Base-by-base conservation (phyloP, 139 green algal genomes). In the Micromonas pusilla region DNA sequence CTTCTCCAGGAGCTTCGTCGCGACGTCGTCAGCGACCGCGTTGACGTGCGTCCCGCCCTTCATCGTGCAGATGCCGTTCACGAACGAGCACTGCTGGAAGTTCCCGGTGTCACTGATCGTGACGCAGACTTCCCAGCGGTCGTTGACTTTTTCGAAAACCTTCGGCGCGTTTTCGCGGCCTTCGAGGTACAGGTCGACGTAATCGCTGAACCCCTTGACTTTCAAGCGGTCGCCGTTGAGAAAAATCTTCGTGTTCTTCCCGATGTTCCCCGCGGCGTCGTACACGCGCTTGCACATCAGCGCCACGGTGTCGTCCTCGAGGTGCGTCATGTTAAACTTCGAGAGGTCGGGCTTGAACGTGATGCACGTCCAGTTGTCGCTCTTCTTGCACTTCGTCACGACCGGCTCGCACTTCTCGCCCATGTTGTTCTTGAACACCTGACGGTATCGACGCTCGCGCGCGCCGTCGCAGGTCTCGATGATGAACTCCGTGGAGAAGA, bases 11-110 rank as follows among this genome's bases (percentile, higher is more conserved):
- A 97, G 70, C 32, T 89, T 89, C 52, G 19, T 13, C 23, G 74
- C 28, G 39, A 97, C 81, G 80, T 98, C 91, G 77, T 98, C 91
- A 0, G 92, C 84, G 20, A 99, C 71, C 62, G 93, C 86, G 79
- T 96, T 91, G 39, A 98, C 96, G 82, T 99, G 96, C 0, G 93
- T 99, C 54, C 96, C 96, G 28, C 96, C 96, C 85, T 97, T 97
- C 77, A 83, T 88, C 31, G 96, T 99, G 87, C 86, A 92, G 82
- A 99, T 99, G 72, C 90, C 90, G 87, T 99, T 99, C 31, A 94
- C 93, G 81, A 99, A 99, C 78, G 87, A 95, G 57, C 97, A 92
- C 92, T 98, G 91, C 32, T 81, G 52, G 34, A 84, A 80, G 28
- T 70, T 63, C 4, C 26, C 21, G 6, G 32, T 38, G 52, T 78